Evolutionary conservation across 2,329 filamentous ascomycete genomes (phyloP).

Genomic region (Botrytis fragariae): DNA sequence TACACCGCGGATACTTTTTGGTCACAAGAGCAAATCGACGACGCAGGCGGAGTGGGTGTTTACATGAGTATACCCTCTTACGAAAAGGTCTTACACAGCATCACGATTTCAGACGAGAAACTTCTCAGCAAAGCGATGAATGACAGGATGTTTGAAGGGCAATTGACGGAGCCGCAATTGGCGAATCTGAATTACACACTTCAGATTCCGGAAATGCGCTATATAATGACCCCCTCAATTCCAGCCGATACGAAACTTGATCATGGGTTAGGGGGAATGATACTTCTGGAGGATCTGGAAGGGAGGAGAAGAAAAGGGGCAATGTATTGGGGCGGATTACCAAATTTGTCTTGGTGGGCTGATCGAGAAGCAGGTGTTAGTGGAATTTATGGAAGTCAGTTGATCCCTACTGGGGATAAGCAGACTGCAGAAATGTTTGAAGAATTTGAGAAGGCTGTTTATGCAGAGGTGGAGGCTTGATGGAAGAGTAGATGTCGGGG

Average conservation of each 20-base stretch:
- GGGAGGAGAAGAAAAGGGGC: conserved; percentile 17
- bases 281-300: conserved; percentile 13
- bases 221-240: not conserved
- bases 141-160: conserved; percentile 22
- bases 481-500: not conserved
- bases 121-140: conserved; percentile 17
- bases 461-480: conserved; percentile 28
- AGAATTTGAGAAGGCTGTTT: conserved; percentile 44
- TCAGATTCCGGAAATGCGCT: not conserved
- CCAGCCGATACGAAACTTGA: not conserved
- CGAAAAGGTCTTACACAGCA: conserved; percentile 22
- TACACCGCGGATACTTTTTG: not conserved
- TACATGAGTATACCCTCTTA: conserved; percentile 14
- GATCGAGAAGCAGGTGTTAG: conserved; percentile 43
- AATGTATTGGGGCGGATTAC: conserved; percentile 44
- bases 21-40: not conserved
- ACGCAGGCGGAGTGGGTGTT: conserved; percentile 18
- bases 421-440: conserved; percentile 39
- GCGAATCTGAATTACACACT: not conserved
- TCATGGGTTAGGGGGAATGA: conserved; percentile 16
- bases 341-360: conserved; percentile 48
- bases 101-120: conserved; percentile 20
- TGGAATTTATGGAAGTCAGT: conserved; percentile 44
- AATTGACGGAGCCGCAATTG: conserved; percentile 8
- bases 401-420: conserved; percentile 44